phyloP scores from a whole-genome alignment of 1,284 basidiomycete genomes.

The Austroboletus novae-zelandiae region DNA sequence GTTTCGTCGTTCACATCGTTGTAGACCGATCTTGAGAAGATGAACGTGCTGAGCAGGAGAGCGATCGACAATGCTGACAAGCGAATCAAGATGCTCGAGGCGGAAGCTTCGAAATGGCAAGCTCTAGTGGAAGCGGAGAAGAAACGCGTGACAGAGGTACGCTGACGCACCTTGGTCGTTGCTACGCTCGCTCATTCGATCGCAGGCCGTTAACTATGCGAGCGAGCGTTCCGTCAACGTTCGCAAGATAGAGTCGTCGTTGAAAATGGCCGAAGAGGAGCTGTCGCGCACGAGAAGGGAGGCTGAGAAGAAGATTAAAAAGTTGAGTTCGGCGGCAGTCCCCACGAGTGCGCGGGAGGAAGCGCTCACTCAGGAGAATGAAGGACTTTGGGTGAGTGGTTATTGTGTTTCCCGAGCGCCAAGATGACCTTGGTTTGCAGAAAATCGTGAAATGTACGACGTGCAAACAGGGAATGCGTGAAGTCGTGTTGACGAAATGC shows the following conservation, averaged over 20 bases:
- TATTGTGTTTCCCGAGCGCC: not conserved
- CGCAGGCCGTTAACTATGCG: conserved; percentile 21
- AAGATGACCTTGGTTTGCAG: conserved; percentile 38
- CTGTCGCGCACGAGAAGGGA: conserved; percentile 42
- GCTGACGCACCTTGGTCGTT: not conserved
- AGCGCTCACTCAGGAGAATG: conserved; percentile 45
- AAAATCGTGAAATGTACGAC: conserved; percentile 89
- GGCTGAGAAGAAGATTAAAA: conserved; percentile 52
- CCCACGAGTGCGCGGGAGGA: conserved; percentile 39
- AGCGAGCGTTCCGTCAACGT: conserved; percentile 29
- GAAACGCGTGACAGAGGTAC: conserved; percentile 35
- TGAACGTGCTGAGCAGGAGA: conserved; percentile 44
- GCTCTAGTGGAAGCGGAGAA: conserved; percentile 37
- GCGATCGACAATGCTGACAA: conserved; percentile 42
- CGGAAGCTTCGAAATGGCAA: conserved; percentile 34
- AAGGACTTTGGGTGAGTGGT: conserved; percentile 66
- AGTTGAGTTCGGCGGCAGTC: conserved; percentile 27
- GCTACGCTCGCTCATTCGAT: not conserved
- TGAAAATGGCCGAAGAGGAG: conserved; percentile 29
- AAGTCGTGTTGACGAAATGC: conserved; percentile 89
- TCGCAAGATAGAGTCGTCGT: conserved; percentile 23
- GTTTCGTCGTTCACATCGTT: not conserved
- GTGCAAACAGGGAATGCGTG: conserved; percentile 83
- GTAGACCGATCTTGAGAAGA: conserved; percentile 51
- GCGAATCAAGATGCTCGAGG: conserved; percentile 30